A percentile compares a stretch with the other conserved stretches of the same genome.
Evolutionary conservation across 805 yeast species (phyloP).

Genomic region (Metschnikowia gelsemii): DNA sequence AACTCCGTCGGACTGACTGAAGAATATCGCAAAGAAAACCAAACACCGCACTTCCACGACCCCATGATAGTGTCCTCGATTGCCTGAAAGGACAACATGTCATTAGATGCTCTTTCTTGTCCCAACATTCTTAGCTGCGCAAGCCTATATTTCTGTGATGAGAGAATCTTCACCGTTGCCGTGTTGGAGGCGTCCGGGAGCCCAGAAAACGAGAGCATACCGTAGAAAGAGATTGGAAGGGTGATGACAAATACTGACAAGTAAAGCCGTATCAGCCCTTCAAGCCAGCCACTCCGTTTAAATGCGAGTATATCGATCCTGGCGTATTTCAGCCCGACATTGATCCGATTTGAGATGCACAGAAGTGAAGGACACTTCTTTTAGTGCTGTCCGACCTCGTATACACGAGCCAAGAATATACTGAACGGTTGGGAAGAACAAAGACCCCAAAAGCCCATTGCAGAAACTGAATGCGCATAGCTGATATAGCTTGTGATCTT

Average conservation of each 20-base stretch:
- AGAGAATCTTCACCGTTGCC: slow-evolving; percentile 6
- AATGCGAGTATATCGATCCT: slow-evolving; percentile 5
- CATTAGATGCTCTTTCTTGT: slow-evolving; percentile 20
- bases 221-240: slow-evolving; percentile 11
- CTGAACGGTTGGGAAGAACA: slow-evolving; percentile 9
- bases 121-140: slow-evolving; percentile 14
- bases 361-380: slow-evolving; percentile 6
- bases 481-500: slow-evolving; percentile 13
- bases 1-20: slow-evolving; percentile 33
- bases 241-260: slow-evolving; percentile 8
- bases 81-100: slow-evolving; percentile 13
- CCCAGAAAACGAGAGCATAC: slow-evolving; percentile 12
- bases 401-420: slow-evolving; percentile 8
- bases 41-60: slow-evolving; percentile 26
- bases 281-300: slow-evolving; percentile 5
- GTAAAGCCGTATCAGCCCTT: slow-evolving; percentile 10
- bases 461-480: slow-evolving; percentile 7
- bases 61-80: slow-evolving; percentile 17
- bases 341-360: slow-evolving; percentile 9
- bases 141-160: slow-evolving; percentile 8
- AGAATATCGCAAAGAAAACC: slow-evolving; percentile 31
- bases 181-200: slow-evolving; percentile 4
- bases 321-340: slow-evolving; percentile 9
- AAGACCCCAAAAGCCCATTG: slow-evolving; percentile 8
- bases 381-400: slow-evolving; percentile 9